A percentile compares a stretch with the other conserved stretches of the same genome.
These are phyloP conservation scores for Globisporangium splendens DNA, from an alignment of 352 stramenopile species.

Conservation along the genomic window DNA sequence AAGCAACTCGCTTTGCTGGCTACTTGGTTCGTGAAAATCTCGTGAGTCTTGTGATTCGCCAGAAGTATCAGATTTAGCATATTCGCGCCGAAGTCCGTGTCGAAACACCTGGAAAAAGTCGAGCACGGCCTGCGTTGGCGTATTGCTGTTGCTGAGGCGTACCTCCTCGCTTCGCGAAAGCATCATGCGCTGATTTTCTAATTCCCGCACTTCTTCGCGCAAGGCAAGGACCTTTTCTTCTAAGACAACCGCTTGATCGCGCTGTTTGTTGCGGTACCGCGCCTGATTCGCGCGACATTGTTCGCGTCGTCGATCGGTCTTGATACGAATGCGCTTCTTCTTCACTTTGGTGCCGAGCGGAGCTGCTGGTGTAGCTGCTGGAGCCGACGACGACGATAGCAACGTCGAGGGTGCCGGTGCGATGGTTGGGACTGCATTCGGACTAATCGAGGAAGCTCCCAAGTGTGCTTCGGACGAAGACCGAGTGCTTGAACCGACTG, in stretches of 20 bases:
- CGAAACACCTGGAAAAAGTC: slow-evolving; percentile 21
- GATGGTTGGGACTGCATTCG: no score
- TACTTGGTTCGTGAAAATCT: neutral
- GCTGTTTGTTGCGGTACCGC: slow-evolving; percentile 28
- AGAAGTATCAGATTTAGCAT: neutral
- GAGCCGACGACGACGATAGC: no score
- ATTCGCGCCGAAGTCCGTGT: slow-evolving; percentile 6
- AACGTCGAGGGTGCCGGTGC: no score
- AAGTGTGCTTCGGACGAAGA: no score
- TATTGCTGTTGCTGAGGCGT: neutral
- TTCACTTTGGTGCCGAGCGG: neutral
- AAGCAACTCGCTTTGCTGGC: slow-evolving; percentile 37
- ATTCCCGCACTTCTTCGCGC: slow-evolving; percentile 13
- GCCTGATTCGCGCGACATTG: slow-evolving; percentile 32
- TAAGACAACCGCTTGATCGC: slow-evolving; percentile 12
- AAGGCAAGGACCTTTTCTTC: slow-evolving; percentile 18
- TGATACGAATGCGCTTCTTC: slow-evolving; percentile 21
- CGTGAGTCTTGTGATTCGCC: neutral
- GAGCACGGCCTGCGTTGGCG: slow-evolving; percentile 2
- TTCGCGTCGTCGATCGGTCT: slow-evolving; percentile 23
- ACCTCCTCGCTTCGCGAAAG: neutral
- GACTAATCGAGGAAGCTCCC: no score
- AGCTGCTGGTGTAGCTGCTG: neutral
- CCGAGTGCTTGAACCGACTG: no score
- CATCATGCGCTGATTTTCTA: slow-evolving; percentile 18